Base-by-base conservation (phyloP, 805 yeast genomes). In the Barnettozyma pratensis region DNA sequence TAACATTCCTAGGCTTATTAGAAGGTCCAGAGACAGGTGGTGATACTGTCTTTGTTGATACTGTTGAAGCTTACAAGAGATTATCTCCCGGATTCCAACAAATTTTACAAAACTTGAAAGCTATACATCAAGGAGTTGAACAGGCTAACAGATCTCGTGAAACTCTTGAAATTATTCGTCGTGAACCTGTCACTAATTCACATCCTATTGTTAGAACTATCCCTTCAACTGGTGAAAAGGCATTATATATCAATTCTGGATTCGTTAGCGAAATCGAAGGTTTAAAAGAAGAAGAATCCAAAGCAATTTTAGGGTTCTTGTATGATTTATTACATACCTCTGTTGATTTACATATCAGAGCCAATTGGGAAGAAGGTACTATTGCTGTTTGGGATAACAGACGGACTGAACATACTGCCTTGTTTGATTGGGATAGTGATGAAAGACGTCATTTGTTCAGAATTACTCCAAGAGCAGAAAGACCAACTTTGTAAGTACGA, bases 361-460 rank as follows among this genome's bases (percentile, higher is more conserved):
- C 83, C 41, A 71, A 61, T 47, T 83, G 87, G 86, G 79, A 77
- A 60, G 76, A 77, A 46, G 72, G 73, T 37, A 76, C 86, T 6
- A 80, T 83, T 50, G 85, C 79, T 37, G 64, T 81, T 29, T 83
- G 88, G 87, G 88, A 83, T 60, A 83, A 83, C 70, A 77, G 88
- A 61, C 68, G 79, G 54, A 73, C 78, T 19, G 66, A 73, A 31
- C 88, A 83, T 64, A 68, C 81, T n/a, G 85, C 87, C 27, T 70
- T 79, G 14, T 72, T 75, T 45, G 87, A 83, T 57, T 82, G 34
- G 34, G 34, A 31, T 31, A 31, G 34, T 31, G 34, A 31, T 31
- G 34, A 31, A 31, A 31, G 34, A 31, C 34, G 34, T 31, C 34
- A 31, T 31, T 31, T 31, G 34, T 31, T 31, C 34, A 31, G 34